Base-by-base conservation (phyloP, 2,329 filamentous ascomycete species). In the Triangularia verruculosa region DNA sequence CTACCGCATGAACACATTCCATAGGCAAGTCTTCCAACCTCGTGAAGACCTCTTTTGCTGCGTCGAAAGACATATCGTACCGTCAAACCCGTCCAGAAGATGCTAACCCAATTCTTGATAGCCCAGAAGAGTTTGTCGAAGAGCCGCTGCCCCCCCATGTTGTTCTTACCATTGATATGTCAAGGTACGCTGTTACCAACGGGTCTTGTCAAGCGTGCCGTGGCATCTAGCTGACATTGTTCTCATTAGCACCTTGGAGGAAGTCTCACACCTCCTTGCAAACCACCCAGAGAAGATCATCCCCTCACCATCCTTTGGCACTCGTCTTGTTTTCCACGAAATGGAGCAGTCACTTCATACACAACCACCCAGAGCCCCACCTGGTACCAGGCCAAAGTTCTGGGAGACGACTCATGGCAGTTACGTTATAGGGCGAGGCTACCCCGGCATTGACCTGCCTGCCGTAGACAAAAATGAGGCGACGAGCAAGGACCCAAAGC, bases 141-240 rank as follows among this genome's bases (percentile, higher is more conserved):
- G 39, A 70, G 79, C 61, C 73, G 79, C 82, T 91, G 22, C 86
- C 89, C 58, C 79, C 88, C 7, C 85, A 90, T 74, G 81, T 96
- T 25, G 84, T 91, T 66, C 88, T 97, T n/a, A n/a, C n/a, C n/a
- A n/a, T n/a, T 71, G 93, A 97, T 81, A 93, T 93, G 63, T 96
- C 92, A 90, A 84, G 39, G 39, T 47, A 47, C 11, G 39, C 12
- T 20, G 11, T 8, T 17, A 17, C n/a, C n/a, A 4, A 43, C 39
- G 17, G 7, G 39, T 9, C 39, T 47, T 47, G 5, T 47, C n/a
- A 47, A 17, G 39, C n/a, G n/a, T 20, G 39, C 39, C n/a, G 20
- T n/a, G 5, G n/a, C n/a, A 17, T 17, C 20, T 17, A 20, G 39
- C 39, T 47, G 20, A 47, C 9, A 20, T 20, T 3, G n/a, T 47